phyloP scores from a whole-genome alignment of 441 rosid genomes.

The Erodium texanum region DNA sequence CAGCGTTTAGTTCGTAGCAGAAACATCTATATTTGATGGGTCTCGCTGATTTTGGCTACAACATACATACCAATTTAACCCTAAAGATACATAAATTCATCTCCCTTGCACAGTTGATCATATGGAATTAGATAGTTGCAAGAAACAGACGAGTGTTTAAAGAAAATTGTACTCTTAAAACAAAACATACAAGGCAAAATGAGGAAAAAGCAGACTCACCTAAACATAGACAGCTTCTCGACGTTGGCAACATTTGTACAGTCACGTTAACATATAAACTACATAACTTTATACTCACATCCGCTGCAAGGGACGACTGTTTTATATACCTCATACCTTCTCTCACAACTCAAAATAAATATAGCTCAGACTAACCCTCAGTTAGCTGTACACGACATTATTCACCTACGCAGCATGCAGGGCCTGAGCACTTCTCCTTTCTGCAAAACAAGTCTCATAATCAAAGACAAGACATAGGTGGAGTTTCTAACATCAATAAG shows the following conservation, averaged over 20 bases:
- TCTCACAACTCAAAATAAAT: constrained; percentile 7
- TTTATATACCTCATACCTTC: not conserved
- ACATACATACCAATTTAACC: too few relatives aligned
- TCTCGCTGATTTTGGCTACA: too few relatives aligned
- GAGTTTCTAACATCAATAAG: constrained; percentile 14
- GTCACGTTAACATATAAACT: constrained; percentile 3
- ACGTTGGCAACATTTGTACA: not conserved
- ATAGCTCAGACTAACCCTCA: constrained; percentile 45
- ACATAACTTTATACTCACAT: not conserved
- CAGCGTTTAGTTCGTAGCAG: too few relatives aligned
- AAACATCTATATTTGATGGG: too few relatives aligned
- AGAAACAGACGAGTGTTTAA: not conserved
- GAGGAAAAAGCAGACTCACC: not conserved
- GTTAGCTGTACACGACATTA: constrained; percentile 70
- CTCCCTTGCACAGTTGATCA: too few relatives aligned
- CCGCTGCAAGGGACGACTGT: not conserved
- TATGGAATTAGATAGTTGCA: not conserved
- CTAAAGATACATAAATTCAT: too few relatives aligned
- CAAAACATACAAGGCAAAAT: not conserved
- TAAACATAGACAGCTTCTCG: not conserved
- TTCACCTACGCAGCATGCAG: constrained; percentile 38
- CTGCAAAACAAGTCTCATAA: constrained; percentile 31
- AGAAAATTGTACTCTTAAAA: not conserved
- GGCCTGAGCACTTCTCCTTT: constrained; percentile 78
- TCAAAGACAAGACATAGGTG: too few relatives aligned